Evolutionary conservation across 2,329 filamentous ascomycete species (phyloP).

Genomic region (Clarireedia homoeocarpa): DNA sequence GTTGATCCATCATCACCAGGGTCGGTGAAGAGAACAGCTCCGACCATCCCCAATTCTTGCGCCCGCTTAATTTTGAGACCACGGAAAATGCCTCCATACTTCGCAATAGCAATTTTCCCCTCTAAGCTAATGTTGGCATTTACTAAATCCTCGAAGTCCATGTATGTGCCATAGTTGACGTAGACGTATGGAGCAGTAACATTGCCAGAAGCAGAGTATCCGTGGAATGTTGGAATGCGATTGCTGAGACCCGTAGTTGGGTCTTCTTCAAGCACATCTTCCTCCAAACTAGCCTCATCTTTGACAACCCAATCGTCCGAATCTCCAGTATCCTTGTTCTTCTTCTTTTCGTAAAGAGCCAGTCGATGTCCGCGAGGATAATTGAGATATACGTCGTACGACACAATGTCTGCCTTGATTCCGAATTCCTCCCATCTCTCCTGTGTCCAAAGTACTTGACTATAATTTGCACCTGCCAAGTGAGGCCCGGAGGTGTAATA

Average conservation of each 20-base stretch:
- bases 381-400: slow-evolving; percentile 73
- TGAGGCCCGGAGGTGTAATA: slow-evolving; percentile 75
- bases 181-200: slow-evolving; percentile 83
- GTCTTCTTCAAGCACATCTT: slow-evolving; percentile 80
- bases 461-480: slow-evolving; percentile 69
- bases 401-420: slow-evolving; percentile 52
- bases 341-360: slow-evolving; percentile 50
- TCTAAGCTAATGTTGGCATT: slow-evolving; percentile 65
- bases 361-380: slow-evolving; percentile 66
- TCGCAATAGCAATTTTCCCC: slow-evolving; percentile 81
- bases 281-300: slow-evolving; percentile 75
- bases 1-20: slow-evolving; percentile 80
- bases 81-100: slow-evolving; percentile 80
- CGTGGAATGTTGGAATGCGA: slow-evolving; percentile 84
- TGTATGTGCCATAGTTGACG: slow-evolving; percentile 83
- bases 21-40: slow-evolving; percentile 77
- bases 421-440: slow-evolving; percentile 68
- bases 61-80: slow-evolving; percentile 90
- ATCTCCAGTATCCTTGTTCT: slow-evolving; percentile 33
- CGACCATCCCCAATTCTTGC: slow-evolving; percentile 82
- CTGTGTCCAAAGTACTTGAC: slow-evolving; percentile 63
- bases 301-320: slow-evolving; percentile 51
- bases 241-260: slow-evolving; percentile 64
- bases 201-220: slow-evolving; percentile 87
- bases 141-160: slow-evolving; percentile 76